Evolutionary conservation across 306 rosid genomes (phyloP).

Genomic region (Citrullus amarus): DNA sequence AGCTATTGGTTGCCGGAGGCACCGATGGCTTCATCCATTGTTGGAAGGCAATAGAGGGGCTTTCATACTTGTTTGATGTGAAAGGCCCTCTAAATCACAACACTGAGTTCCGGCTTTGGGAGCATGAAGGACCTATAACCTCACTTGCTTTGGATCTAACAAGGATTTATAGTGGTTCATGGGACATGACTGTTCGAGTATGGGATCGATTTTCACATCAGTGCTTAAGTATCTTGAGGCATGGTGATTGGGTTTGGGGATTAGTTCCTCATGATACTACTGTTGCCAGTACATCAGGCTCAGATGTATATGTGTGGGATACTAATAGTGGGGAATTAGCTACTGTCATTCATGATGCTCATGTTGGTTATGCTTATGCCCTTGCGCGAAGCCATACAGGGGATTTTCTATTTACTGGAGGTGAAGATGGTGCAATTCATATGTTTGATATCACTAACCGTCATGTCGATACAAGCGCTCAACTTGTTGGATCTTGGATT

Average conservation of each 20-base stretch:
- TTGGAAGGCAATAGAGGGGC: slow-evolving; percentile 76
- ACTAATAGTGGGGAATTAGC: slow-evolving; percentile 34
- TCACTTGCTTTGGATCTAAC: slow-evolving; percentile 78
- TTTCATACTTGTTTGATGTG: slow-evolving; percentile 62
- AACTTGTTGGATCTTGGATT: slow-evolving; percentile 53
- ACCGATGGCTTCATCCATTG: slow-evolving; percentile 88
- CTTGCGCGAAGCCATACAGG: slow-evolving; percentile 72
- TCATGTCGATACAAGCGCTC: slow-evolving; percentile 16
- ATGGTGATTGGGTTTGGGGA: slow-evolving; percentile 89
- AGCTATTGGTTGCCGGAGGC: slow-evolving; percentile 66
- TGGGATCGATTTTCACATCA: slow-evolving; percentile 71
- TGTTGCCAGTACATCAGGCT: slow-evolving; percentile 58
- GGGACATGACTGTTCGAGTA: slow-evolving; percentile 87
- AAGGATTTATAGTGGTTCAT: slow-evolving; percentile 88
- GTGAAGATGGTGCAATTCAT: slow-evolving; percentile 82
- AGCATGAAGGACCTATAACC: slow-evolving; percentile 82
- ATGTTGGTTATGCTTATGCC: slow-evolving; percentile 59
- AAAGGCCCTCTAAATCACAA: slow-evolving; percentile 39
- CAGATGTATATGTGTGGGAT: slow-evolving; percentile 89
- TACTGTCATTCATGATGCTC: slow-evolving; percentile 46
- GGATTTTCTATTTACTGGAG: slow-evolving; percentile 75
- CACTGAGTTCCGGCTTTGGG: slow-evolving; percentile 77
- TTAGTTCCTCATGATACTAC: slow-evolving; percentile 70
- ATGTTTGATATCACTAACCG: slow-evolving; percentile 54
- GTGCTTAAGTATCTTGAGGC: slow-evolving; percentile 60